phyloP scores from a whole-genome alignment of 352 stramenopile genomes.

The Elongisporangium prolatum region DNA sequence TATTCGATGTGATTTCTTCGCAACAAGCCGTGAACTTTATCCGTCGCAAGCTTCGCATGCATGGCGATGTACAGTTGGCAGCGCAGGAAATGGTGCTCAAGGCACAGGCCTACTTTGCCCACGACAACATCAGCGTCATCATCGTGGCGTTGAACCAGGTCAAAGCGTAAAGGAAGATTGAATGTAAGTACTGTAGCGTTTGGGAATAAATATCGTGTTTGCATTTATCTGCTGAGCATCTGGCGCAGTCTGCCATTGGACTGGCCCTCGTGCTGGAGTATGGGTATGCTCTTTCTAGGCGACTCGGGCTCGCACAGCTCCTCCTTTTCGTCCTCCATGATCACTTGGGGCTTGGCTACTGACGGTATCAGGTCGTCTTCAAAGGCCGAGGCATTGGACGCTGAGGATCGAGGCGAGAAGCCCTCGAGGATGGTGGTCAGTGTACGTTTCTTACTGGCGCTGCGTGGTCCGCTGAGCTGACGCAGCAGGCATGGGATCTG shows the following conservation, averaged over 20 bases:
- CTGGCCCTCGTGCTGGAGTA: neutral
- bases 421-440: conserved; percentile 47
- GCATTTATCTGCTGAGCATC: neutral
- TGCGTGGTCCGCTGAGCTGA: conserved; percentile 25
- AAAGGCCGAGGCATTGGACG: conserved; percentile 9
- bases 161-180: neutral
- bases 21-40: conserved; percentile 91
- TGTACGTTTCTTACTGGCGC: conserved; percentile 25
- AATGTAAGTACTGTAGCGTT: conserved; percentile 5
- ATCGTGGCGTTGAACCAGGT: conserved; percentile 84
- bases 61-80: conserved; percentile 87
- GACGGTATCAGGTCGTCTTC: conserved; percentile 22
- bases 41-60: conserved; percentile 75
- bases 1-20: conserved; percentile 90
- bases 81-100: conserved; percentile 87
- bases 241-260: conserved; percentile 20
- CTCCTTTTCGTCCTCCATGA: conserved; percentile 22
- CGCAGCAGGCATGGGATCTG: conserved; percentile 43
- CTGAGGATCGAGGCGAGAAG: conserved; percentile 13
- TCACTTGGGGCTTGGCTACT: conserved; percentile 8
- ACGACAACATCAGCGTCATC: conserved; percentile 90
- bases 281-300: neutral
- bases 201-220: conserved; percentile 4
- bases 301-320: conserved; percentile 16
- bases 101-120: conserved; percentile 83